These are phyloP conservation scores for Coniophora puteana DNA, from an alignment of 1,284 basidiomycete species.

Conservation along the genomic window DNA sequence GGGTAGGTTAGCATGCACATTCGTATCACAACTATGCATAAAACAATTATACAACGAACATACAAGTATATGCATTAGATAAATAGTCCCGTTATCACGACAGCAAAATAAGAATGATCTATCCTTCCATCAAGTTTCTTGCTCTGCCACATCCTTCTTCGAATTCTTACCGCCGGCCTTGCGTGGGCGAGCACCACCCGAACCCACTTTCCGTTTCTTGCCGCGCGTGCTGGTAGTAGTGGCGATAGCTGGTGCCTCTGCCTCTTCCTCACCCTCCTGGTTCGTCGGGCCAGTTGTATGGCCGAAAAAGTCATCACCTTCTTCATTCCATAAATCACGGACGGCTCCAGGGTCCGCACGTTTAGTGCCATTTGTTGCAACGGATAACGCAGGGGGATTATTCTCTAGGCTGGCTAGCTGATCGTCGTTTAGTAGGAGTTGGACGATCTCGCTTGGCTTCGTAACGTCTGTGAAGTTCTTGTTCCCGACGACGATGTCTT, in stretches of 20 bases:
- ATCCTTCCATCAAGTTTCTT: constrained; percentile 18
- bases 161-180: constrained; percentile 29
- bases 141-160: constrained; percentile 32
- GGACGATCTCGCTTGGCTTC: constrained; percentile 97
- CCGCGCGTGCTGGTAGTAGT: constrained; percentile 26
- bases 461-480: constrained; percentile 91
- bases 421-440: constrained; percentile 93
- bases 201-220: constrained; percentile 31
- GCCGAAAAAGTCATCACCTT: constrained; percentile 81
- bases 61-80: too few species aligned
- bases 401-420: constrained; percentile 67
- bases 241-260: constrained; percentile 15
- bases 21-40: too few species aligned
- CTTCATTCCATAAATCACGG: constrained; percentile 77
- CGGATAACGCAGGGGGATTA: constrained; percentile 26
- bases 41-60: too few species aligned
- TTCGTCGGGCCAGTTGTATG: constrained; percentile 28
- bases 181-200: constrained; percentile 19
- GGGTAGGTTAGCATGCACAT: too few species aligned
- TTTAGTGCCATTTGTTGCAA: constrained; percentile 31
- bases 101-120: too few species aligned
- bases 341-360: too few species aligned
- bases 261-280: constrained; percentile 36
- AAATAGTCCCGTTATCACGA: too few species aligned
- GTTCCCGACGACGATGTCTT: constrained; percentile 99